Evolutionary conservation across 2,329 filamentous ascomycete genomes (phyloP).

Genomic region (Spiromastix sp.): DNA sequence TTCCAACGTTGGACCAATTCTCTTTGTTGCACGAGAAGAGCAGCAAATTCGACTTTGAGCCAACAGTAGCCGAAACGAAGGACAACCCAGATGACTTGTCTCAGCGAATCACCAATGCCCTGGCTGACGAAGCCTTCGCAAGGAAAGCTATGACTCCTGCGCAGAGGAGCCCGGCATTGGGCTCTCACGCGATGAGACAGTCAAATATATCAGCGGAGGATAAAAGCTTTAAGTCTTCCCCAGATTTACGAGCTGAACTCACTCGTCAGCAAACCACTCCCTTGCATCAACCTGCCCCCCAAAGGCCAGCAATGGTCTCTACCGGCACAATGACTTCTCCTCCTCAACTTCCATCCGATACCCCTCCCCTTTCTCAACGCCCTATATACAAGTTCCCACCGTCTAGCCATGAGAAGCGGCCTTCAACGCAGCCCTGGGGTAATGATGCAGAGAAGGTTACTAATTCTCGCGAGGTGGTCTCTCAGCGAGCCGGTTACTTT

Average conservation of each 20-base stretch:
- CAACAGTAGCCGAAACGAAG: constrained; percentile 36
- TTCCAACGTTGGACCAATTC: constrained; percentile 89
- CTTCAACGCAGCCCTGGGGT: constrained; percentile 39
- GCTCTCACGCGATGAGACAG: constrained; percentile 12
- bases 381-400: constrained; percentile 47
- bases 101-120: constrained; percentile 59
- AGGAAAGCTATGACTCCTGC: constrained; percentile 26
- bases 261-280: constrained; percentile 21
- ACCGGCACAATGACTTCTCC: constrained; percentile 70
- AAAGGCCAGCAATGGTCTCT: constrained; percentile 48
- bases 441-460: constrained; percentile 7
- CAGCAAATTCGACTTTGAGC: constrained; percentile 73
- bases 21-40: constrained; percentile 77
- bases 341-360: constrained; percentile 26
- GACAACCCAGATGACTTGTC: constrained; percentile 43
- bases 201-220: constrained; percentile 12
- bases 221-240: constrained; percentile 17
- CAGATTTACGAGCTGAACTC: constrained; percentile 17
- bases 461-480: constrained; percentile 6
- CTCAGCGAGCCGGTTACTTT: constrained; percentile 2
- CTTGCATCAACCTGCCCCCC: constrained; percentile 35
- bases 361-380: constrained; percentile 20
- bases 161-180: constrained; percentile 20
- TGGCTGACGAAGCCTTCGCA: constrained; percentile 78
- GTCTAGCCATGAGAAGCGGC: constrained; percentile 31